Conservation (phyloP, 2,329 filamentous ascomycete genomes). For the Scopulariopsis brevicaulis region DNA sequence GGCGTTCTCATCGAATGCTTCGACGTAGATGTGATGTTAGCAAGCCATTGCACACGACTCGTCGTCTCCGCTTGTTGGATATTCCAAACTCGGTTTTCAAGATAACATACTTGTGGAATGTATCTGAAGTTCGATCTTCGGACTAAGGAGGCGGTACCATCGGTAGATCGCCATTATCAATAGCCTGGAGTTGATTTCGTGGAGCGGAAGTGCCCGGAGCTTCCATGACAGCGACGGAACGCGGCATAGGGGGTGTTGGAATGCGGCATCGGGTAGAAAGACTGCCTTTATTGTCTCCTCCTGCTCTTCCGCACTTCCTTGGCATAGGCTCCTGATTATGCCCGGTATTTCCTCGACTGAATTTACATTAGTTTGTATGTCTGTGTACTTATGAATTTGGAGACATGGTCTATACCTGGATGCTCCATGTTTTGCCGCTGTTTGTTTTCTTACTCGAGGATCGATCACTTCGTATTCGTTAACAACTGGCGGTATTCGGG, state of each 20-base stretch:
- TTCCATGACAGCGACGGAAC: neutral
- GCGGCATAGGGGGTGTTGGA: neutral
- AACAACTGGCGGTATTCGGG: no score
- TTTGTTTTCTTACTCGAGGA: no score
- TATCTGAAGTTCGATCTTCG: conserved; percentile 33
- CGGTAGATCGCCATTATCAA: neutral
- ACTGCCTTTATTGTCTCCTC: neutral
- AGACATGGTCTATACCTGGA: neutral
- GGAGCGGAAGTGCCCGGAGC: neutral
- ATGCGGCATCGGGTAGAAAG: neutral
- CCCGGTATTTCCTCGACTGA: neutral
- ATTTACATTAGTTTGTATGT: neutral
- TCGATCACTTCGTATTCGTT: no score
- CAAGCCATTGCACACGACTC: neutral
- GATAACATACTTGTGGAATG: conserved; percentile 38
- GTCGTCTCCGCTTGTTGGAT: neutral
- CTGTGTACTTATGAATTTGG: neutral
- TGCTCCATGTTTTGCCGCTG: neutral
- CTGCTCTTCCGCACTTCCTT: neutral
- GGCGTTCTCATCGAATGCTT: conserved; percentile 48
- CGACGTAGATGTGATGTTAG: neutral
- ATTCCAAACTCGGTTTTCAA: conserved; percentile 26
- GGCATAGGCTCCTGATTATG: neutral
- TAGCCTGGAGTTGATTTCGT: neutral
- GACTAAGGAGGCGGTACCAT: neutral